phyloP scores from a whole-genome alignment of 768 basidiomycete genomes.

The Thelephora ganbajun region DNA sequence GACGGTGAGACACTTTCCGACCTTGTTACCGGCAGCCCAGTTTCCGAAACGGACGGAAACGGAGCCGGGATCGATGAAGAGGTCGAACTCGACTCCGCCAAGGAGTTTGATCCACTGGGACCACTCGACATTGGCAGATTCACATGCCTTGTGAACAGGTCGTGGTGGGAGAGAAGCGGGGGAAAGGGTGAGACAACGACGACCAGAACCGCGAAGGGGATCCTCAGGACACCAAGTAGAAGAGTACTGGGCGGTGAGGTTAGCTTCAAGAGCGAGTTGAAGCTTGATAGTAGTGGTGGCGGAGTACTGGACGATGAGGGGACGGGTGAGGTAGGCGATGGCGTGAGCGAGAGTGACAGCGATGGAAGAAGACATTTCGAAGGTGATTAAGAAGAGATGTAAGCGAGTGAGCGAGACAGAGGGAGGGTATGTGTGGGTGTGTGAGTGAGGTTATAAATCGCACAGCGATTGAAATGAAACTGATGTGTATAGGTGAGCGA shows the following conservation, averaged over 20 bases:
- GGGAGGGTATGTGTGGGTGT: constrained; percentile 9
- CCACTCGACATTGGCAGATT: constrained; percentile 61
- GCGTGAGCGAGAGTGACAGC: constrained; percentile 60
- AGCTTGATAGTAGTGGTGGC: constrained; percentile 52
- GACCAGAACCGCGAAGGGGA: constrained; percentile 54
- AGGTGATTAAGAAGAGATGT: no score
- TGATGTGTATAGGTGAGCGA: no score
- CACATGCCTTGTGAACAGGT: constrained; percentile 56
- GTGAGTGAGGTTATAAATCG: no score
- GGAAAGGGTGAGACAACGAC: constrained; percentile 63
- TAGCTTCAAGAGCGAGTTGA: constrained; percentile 57
- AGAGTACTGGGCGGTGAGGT: constrained; percentile 56
- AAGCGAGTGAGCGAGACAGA: no score
- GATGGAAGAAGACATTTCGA: constrained; percentile 28
- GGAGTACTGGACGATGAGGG: constrained; percentile 44
- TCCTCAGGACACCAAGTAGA: constrained; percentile 51
- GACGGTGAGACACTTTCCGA: constrained; percentile 41
- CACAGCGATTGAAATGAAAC: no score
- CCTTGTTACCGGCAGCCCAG: constrained; percentile 21
- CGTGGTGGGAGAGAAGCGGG: constrained; percentile 58
- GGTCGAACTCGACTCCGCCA: constrained; percentile 59
- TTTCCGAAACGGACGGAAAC: constrained; percentile 51
- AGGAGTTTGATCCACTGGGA: constrained; percentile 65
- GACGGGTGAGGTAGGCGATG: constrained; percentile 58
- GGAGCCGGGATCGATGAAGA: constrained; percentile 71